These are phyloP conservation scores for Lenzites betulinus DNA, from an alignment of 768 basidiomycete species.

Conservation along the genomic window DNA sequence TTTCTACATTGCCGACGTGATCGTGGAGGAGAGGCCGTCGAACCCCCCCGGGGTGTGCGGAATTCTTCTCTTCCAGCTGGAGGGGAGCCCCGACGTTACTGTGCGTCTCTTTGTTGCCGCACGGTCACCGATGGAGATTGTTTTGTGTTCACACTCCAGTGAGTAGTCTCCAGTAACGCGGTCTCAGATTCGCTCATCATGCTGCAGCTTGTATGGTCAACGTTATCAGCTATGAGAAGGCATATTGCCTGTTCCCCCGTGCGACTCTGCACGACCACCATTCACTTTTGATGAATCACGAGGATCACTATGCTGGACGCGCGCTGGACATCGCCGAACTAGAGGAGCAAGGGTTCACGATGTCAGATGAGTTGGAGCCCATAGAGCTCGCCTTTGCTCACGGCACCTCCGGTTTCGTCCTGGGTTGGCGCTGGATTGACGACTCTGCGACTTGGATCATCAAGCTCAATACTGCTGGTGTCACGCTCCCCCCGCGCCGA, in stretches of 20 bases:
- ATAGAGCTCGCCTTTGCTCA: background rate
- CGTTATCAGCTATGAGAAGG: slow-evolving; percentile 41
- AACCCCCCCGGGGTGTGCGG: slow-evolving; percentile 31
- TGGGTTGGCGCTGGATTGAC: slow-evolving; percentile 14
- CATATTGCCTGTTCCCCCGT: slow-evolving; percentile 44
- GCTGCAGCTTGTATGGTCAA: slow-evolving; percentile 45
- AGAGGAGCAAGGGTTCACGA: background rate
- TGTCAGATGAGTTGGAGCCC: background rate
- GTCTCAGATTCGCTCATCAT: background rate
- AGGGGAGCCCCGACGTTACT: slow-evolving; percentile 13
- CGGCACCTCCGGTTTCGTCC: background rate
- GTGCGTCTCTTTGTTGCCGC: slow-evolving; percentile 44
- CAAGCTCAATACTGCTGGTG: slow-evolving; percentile 2
- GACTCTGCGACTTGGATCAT: slow-evolving; percentile 24
- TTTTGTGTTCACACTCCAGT: slow-evolving; percentile 53
- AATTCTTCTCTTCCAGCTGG: slow-evolving; percentile 35
- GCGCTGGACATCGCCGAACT: background rate
- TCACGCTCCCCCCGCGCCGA: background rate
- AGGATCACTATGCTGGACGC: too few species aligned
- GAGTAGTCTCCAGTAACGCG: background rate
- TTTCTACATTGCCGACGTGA: background rate
- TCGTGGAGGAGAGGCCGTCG: background rate
- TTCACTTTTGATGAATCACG: slow-evolving; percentile 22
- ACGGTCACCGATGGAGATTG: slow-evolving; percentile 36
- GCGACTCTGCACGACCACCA: slow-evolving; percentile 41